phyloP scores from a whole-genome alignment of 139 green algal genomes.

The Pseudopediastrum boryanum region DNA sequence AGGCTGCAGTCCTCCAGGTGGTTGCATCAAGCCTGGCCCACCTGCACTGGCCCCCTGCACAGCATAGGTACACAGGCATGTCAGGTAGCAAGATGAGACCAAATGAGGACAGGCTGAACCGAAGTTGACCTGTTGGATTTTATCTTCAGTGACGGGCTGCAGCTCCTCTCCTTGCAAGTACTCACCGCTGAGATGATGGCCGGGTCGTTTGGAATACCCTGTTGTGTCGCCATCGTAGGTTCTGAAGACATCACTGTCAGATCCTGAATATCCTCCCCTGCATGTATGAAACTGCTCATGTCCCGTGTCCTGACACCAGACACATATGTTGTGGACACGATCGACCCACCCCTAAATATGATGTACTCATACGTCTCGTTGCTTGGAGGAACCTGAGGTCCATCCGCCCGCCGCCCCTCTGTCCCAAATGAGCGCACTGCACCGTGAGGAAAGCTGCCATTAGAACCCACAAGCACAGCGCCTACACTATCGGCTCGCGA shows the following conservation, averaged over 20 bases:
- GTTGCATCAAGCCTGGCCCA: too few relatives aligned
- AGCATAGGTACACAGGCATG: too few relatives aligned
- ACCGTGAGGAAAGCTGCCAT: background rate
- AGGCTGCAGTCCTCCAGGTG: too few relatives aligned
- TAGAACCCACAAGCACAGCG: too few relatives aligned
- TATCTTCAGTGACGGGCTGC: too few relatives aligned
- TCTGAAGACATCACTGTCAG: constrained; percentile 69
- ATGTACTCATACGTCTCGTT: constrained; percentile 93
- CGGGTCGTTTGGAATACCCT: constrained; percentile 43
- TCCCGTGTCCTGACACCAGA: background rate
- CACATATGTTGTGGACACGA: background rate
- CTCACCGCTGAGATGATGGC: constrained; percentile 51
- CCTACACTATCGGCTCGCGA: background rate
- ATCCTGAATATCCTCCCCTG: constrained; percentile 90
- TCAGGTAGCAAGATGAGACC: too few relatives aligned
- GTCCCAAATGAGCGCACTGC: constrained; percentile 93
- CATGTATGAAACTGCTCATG: background rate
- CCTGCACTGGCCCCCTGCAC: too few relatives aligned
- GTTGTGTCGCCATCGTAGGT: constrained; percentile 3
- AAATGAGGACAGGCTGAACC: too few relatives aligned
- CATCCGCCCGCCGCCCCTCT: constrained; percentile 81
- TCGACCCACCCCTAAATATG: constrained; percentile 83
- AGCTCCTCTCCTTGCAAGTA: too few relatives aligned
- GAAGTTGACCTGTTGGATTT: too few relatives aligned
- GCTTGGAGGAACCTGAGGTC: constrained; percentile 73